These are phyloP conservation scores for Blepharisma undulans DNA, from an alignment of 169 alveolate genomes.

Conservation along the genomic window DNA sequence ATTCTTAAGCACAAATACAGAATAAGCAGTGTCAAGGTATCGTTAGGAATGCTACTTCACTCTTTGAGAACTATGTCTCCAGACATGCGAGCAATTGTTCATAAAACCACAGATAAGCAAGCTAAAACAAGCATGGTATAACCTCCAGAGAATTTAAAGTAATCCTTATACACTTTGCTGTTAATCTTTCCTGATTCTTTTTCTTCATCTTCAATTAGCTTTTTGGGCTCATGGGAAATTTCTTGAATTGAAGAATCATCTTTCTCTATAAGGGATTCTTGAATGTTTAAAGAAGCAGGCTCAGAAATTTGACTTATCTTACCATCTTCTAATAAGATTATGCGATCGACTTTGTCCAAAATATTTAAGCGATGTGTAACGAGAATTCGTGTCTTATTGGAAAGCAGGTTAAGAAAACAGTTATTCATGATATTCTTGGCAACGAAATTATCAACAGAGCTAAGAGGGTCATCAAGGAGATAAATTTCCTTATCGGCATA, in stretches of 20 bases:
- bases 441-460: slow-evolving; percentile 82
- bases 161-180: background rate
- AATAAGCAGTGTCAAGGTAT: background rate
- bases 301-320: background rate
- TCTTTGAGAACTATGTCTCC: background rate
- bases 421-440: slow-evolving; percentile 75
- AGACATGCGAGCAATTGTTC: background rate
- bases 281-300: background rate
- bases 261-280: background rate
- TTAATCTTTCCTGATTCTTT: background rate
- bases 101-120: background rate
- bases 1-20: background rate
- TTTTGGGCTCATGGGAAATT: background rate
- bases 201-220: slow-evolving; percentile 26
- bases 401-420: slow-evolving; percentile 63
- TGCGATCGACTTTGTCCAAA: slow-evolving; percentile 69
- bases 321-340: background rate
- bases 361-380: slow-evolving; percentile 78
- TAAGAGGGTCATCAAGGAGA: slow-evolving; percentile 87
- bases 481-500: slow-evolving; percentile 80
- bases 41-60: slow-evolving; percentile 3
- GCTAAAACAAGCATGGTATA: background rate
- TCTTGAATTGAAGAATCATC: background rate
- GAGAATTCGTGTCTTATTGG: slow-evolving; percentile 76
- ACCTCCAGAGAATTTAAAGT: slow-evolving; percentile 30